Evolutionary conservation across 2,329 filamentous ascomycete species (phyloP), one percentile per base, ranked within the genome.

Genomic region (Magnaporthiopsis incrustans): DNA sequence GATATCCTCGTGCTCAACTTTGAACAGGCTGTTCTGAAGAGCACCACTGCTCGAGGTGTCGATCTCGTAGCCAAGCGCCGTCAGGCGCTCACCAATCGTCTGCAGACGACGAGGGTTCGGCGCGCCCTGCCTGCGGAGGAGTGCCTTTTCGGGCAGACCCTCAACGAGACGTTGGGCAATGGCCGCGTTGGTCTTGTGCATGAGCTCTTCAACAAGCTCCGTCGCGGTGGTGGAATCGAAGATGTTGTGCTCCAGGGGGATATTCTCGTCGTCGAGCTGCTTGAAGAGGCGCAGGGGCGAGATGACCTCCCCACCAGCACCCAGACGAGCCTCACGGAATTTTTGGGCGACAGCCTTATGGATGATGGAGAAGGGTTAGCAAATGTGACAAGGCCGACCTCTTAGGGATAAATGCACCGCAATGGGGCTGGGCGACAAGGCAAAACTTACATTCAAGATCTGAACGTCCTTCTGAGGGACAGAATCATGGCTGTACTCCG

Each of bases 201-300:
- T 89, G 63, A 99, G 82, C 79, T 99, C 95, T 76, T 99, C 95
- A 59, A 97, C 91, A 67, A 98, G 85, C 78, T 98, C 94, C 67
- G 96, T 92, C 3, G 93, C 91, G 12, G 89, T 82, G 15, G 91
- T 92, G 35, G 91, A 94, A 75, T 97, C 89, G 72, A 98, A 99
- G 68, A 99, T 90, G 78, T 98, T 99, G 74, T 92, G 87, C 78
- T 97, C 92, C 57, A 98, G 93, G 2, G 94, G 95, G 63, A 97
- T 92, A 75, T 98, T 98, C 81, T 99, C 95, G 70, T 99, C 95
- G 70, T 99, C 95, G 57, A 98, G 84, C 77, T 97, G 93, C 77
- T 97, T 92, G 67, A 98, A 81, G 60, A 99, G 84, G 65, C 95
- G 90, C 63, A 99, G 85, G 57, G 94, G 89, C 44, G 93, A 90